Evolutionary conservation across 1,139 yeast genomes (phyloP), one percentile per base, ranked within the genome.

Genomic region (Taiozyma sp.): DNA sequence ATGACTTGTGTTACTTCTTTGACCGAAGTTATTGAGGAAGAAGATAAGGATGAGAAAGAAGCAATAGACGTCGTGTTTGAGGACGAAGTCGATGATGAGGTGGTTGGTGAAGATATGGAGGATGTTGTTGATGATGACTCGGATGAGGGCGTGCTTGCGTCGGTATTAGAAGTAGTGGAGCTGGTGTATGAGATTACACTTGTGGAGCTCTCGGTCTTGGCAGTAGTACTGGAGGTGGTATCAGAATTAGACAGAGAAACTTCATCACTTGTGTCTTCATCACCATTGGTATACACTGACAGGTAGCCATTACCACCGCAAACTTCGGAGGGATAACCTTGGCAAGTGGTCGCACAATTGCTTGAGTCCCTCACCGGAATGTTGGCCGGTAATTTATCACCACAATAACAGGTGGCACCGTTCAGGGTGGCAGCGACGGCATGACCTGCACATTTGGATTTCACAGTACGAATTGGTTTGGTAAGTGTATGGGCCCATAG

Each of bases 361-460:
- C 72, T 72, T 50, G 69, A 62, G 43, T 66, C 68, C n/a, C 65
- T 54, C 13, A 64, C 47, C 24, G 60, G 55, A 13, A 83, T 4
- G 42, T 27, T 46, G 50, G 48, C 10, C 41, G 55, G 46, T 48
- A 54, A 14, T 1, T 70, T 57, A 54, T 73, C 66, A 34, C 87
- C 88, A 67, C 91, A 84, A 63, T 75, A 83, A 62, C 91, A 84
- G 30, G 70, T 64, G 38, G 71, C 65, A 4, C 88, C 88, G 52
- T 71, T 61, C 13, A 72, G 64, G 41, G 81, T 64, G 0, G 85
- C 89, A 10, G 79, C 80, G 27, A 83, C 72, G 36, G 68, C 67
- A 44, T 65, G 63, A 14, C 74, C 80, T 1, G 63, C 38, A 62
- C 87, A 81, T 54, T 54, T 67, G 64, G 4, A 54, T 55, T 56